phyloP scores from a whole-genome alignment of 257 asterid species.

The Striga asiatica region DNA sequence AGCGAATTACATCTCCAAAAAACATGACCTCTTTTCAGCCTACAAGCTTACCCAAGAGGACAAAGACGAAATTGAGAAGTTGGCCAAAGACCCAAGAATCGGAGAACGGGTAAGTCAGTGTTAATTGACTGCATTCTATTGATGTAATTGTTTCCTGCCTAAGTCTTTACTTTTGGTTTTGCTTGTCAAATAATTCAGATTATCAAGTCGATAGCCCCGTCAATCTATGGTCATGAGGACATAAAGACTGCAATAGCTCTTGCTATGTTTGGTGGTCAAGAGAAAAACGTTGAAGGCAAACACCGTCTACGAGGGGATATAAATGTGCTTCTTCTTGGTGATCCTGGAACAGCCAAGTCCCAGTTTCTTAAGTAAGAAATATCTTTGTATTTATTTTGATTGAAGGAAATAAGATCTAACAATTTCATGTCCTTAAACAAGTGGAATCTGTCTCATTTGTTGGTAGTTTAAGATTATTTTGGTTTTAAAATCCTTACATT shows the following conservation, averaged over 20 bases:
- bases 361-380: constrained; percentile 83
- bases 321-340: constrained; percentile 89
- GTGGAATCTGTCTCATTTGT: not conserved
- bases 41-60: constrained; percentile 97
- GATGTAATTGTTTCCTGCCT: not conserved
- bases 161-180: not conserved
- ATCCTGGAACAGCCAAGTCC: constrained; percentile 99
- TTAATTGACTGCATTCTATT: not conserved
- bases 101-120: constrained; percentile 65
- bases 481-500: not conserved
- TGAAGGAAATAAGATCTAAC: not conserved
- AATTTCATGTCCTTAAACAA: not conserved
- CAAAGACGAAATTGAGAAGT: constrained; percentile 86
- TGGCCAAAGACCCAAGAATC: constrained; percentile 95
- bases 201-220: constrained; percentile 88
- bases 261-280: constrained; percentile 99
- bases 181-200: constrained; percentile 33
- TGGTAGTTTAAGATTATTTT: not conserved
- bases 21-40: constrained; percentile 94
- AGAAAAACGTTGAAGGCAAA: constrained; percentile 89
- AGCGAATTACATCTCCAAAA: constrained; percentile 89
- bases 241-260: constrained; percentile 94
- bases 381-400: not conserved
- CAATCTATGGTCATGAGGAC: constrained; percentile 95
- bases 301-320: constrained; percentile 92